phyloP scores from a whole-genome alignment of 345 rosid genomes.

The Noccaea caerulescens region DNA sequence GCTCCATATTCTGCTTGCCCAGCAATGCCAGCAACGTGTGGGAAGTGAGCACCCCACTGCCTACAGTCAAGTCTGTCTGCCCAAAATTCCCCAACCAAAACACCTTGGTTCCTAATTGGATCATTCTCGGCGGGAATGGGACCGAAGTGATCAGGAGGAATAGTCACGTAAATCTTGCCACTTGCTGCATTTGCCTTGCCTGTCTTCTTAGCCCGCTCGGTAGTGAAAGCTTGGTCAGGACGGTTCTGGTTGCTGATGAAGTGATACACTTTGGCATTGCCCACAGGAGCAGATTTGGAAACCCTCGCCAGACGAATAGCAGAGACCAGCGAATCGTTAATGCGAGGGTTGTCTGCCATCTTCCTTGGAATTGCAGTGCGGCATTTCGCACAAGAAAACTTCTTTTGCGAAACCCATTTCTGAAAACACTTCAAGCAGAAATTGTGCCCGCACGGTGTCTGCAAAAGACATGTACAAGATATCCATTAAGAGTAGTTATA shows the following conservation, averaged over 20 bases:
- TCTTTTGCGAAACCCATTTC: conserved; percentile 60
- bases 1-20: conserved; percentile 70
- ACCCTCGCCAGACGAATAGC: conserved; percentile 64
- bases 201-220: conserved; percentile 62
- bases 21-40: conserved; percentile 74
- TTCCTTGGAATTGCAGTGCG: conserved; percentile 52
- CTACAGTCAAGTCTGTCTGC: conserved; percentile 60
- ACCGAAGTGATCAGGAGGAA: conserved; percentile 73
- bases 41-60: conserved; percentile 82
- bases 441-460: conserved; percentile 88
- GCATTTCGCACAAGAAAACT: conserved; percentile 62
- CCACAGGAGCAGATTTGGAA: conserved; percentile 33
- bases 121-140: conserved; percentile 77
- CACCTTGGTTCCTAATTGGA: conserved; percentile 63
- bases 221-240: conserved; percentile 69
- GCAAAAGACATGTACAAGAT: conserved; percentile 24
- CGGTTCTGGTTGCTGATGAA: conserved; percentile 55
- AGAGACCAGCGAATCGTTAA: conserved; percentile 57
- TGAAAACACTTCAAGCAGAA: conserved; percentile 75
- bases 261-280: conserved; percentile 43
- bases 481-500: neutral
- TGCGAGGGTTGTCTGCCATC: conserved; percentile 61
- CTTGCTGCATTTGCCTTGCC: conserved; percentile 82
- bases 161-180: conserved; percentile 68
- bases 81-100: conserved; percentile 75